Conservation (phyloP, 441 rosid species). For the Syzygium syzygioides region DNA sequence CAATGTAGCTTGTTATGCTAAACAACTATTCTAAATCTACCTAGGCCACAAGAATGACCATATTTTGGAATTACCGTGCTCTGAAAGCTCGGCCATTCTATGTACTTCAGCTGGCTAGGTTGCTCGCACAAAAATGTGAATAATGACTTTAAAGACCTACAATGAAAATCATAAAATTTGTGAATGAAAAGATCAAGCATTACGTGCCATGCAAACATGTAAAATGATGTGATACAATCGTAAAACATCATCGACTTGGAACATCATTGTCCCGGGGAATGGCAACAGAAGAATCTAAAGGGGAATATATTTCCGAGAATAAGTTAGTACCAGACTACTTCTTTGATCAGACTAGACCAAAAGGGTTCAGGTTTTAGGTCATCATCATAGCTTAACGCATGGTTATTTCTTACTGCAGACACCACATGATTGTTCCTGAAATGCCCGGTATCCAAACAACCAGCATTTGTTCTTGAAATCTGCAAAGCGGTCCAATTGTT, state of each 20-base stretch:
- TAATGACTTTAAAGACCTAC: constrained; percentile 50
- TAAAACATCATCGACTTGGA: background rate
- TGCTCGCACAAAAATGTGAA: constrained; percentile 40
- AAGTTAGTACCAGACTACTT: constrained; percentile 40
- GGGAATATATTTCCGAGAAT: background rate
- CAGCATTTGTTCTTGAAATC: constrained; percentile 14
- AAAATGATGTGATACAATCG: background rate
- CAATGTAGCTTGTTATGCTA: background rate
- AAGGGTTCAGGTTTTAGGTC: constrained; percentile 35
- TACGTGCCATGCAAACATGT: background rate
- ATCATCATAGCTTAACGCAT: constrained; percentile 21
- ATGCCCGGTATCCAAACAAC: constrained; percentile 2
- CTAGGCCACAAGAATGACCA: background rate
- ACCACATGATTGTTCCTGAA: background rate
- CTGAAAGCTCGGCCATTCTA: constrained; percentile 81
- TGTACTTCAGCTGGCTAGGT: constrained; percentile 66
- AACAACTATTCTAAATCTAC: background rate
- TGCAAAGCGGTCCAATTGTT: background rate
- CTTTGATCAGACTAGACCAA: constrained; percentile 37
- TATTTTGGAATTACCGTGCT: constrained; percentile 42
- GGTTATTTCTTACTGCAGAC: constrained; percentile 21
- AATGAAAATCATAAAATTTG: background rate
- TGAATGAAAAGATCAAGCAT: constrained; percentile 1
- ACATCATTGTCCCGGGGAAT: background rate
- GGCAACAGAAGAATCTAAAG: background rate